phyloP scores from a whole-genome alignment of 208 protist genomes.

The Crithidia mellificae region DNA sequence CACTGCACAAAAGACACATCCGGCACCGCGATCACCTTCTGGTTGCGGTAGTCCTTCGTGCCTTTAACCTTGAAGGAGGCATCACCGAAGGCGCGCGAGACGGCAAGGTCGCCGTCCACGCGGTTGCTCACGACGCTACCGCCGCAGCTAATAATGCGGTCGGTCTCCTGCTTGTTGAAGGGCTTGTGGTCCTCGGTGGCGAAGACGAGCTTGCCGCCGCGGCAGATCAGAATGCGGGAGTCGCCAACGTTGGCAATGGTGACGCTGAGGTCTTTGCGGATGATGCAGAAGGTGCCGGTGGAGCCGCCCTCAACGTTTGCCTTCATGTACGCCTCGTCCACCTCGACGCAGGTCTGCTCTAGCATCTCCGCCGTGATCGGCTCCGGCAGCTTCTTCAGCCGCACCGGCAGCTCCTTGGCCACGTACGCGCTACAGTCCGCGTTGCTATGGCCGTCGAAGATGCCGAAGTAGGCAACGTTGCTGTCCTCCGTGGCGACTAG shows the following conservation, averaged over 20 bases:
- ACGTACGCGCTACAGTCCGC: conserved; percentile 79
- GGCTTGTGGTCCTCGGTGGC: conserved; percentile 93
- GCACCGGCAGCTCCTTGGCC: conserved; percentile 52
- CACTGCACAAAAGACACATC: conserved; percentile 73
- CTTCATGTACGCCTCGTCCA: conserved; percentile 79
- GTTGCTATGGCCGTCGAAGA: conserved; percentile 92
- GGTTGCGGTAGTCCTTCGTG: conserved; percentile 62
- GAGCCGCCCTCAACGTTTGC: conserved; percentile 67
- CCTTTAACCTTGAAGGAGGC: conserved; percentile 83
- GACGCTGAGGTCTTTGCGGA: conserved; percentile 55
- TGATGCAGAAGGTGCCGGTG: conserved; percentile 83
- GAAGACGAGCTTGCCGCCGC: conserved; percentile 65
- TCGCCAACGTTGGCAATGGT: conserved; percentile 91
- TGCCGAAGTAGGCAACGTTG: conserved; percentile 66
- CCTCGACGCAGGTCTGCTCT: conserved; percentile 69
- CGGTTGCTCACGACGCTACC: conserved; percentile 86
- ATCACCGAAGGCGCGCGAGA: conserved; percentile 94
- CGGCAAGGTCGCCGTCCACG: conserved; percentile 93
- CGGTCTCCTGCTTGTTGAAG: conserved; percentile 54
- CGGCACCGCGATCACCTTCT: conserved; percentile 89
- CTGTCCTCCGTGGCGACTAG: conserved; percentile 34
- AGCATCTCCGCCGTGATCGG: conserved; percentile 62
- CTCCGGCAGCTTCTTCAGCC: conserved; percentile 52
- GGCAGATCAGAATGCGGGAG: conserved; percentile 80
- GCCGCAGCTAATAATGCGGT: conserved; percentile 86